phyloP scores from a whole-genome alignment of 495 filamentous ascomycete genomes.

The Neurospora sp. region DNA sequence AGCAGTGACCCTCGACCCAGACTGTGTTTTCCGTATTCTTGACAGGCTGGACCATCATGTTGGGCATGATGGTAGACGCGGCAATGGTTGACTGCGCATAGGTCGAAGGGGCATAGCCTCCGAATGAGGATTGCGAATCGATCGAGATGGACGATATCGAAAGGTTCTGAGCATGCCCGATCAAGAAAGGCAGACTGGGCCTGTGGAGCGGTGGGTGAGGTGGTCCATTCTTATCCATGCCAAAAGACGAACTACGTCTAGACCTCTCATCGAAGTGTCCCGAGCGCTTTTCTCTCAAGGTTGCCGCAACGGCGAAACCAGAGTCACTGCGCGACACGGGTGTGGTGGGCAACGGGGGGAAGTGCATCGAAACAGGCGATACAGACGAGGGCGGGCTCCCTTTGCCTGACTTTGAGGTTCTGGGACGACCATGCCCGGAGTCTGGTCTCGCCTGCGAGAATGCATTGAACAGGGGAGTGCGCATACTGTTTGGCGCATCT shows the following conservation, averaged over 20 bases:
- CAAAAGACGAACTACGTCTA: conserved; percentile 84
- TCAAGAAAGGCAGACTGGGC: conserved; percentile 76
- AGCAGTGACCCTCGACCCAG: conserved; percentile 92
- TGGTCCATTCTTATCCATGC: conserved; percentile 57
- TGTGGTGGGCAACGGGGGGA: conserved; percentile 63
- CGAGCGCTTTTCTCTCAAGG: conserved; percentile 84
- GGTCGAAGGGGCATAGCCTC: conserved; percentile 82
- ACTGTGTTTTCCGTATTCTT: conserved; percentile 74
- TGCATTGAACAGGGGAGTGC: conserved; percentile 67
- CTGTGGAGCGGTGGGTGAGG: conserved; percentile 56
- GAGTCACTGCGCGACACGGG: conserved; percentile 82
- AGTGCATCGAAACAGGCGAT: conserved; percentile 73
- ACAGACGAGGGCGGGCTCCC: conserved; percentile 74
- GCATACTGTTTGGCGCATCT: conserved; percentile 39
- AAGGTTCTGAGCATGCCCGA: conserved; percentile 63
- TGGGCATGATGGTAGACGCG: conserved; percentile 95
- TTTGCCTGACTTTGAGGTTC: conserved; percentile 67
- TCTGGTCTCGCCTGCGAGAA: conserved; percentile 71
- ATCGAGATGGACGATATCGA: conserved; percentile 77
- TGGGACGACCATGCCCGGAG: conserved; percentile 59
- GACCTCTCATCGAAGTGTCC: conserved; percentile 83
- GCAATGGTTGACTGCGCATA: conserved; percentile 97
- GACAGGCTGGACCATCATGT: conserved; percentile 74
- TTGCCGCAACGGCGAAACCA: conserved; percentile 73
- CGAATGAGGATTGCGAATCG: conserved; percentile 62